Evolutionary conservation across 2,329 filamentous ascomycete genomes (phyloP), one percentile per base, ranked within the genome.

Genomic region (Aspergillus novofumigatus): DNA sequence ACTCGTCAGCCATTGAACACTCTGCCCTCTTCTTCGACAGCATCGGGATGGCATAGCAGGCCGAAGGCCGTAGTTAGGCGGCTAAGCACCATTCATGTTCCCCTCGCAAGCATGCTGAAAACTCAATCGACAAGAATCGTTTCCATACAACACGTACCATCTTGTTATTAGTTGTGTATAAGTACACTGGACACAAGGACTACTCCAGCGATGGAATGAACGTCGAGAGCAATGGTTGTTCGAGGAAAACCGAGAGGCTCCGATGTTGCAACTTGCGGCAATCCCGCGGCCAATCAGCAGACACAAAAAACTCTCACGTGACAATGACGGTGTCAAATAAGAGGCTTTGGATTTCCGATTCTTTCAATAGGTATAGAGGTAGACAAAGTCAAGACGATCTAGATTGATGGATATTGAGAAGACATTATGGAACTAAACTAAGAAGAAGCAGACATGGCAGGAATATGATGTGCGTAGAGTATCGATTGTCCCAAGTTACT

Each of bases 201-300:
- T 62, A 61, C 63, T 65, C 56, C 56, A 65, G 59, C 53, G 61
- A 62, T 60, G 59, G 52, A 56, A 60, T 62, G 62, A 52, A 41
- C 52, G 52, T 55, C 55, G 55, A 59, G 52, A 38, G 56, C 53
- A 53, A 56, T 44, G 52, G 49, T 29, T 49, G 26, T 64, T 69
- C 65, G 67, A 70, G 65, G 65, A 72, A 72, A 72, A 72, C 69
- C 71, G 71, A 69, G 65, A 67, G 63, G 52, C 62, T 65, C 65
- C 67, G 67, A 68, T 49, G 57, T 51, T 62, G 66, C 64, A 47
- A 63, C 66, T 57, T 51, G 21, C 23, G 29, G 54, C 55, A 53
- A 44, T 48, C 35, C 42, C 44, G 47, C 44, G n/a, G 48, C 69
- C 69, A 72, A 72, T 72, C 63, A 68, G 59, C 58, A 51, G 8